These are phyloP conservation scores for Fusarium caatingaense DNA, from an alignment of 2,329 filamentous ascomycete species.

Conservation along the genomic window DNA sequence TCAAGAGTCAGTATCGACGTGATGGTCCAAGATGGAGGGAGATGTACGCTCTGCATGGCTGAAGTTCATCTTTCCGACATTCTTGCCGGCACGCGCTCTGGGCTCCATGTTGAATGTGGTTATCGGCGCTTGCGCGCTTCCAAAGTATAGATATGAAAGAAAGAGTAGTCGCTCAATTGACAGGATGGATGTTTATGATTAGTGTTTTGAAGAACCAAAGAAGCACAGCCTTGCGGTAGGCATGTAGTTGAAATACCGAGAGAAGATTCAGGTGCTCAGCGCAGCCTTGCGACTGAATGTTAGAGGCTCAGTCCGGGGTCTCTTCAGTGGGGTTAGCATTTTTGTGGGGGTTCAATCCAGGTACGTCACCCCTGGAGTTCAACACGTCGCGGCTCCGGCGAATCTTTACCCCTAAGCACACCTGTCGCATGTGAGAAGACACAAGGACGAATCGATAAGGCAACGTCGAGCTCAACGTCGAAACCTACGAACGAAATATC, in stretches of 20 bases:
- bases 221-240: constrained; percentile 33
- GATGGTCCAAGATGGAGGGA: neutral
- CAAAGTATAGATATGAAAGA: neutral
- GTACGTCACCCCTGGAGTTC: constrained; percentile 34
- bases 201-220: neutral
- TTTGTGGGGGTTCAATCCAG: constrained; percentile 40
- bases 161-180: neutral
- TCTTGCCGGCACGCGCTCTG: constrained; percentile 79
- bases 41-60: constrained; percentile 73
- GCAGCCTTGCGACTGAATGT: constrained; percentile 27
- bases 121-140: constrained; percentile 19
- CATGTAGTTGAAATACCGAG: constrained; percentile 34
- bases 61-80: constrained; percentile 88
- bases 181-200: neutral
- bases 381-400: constrained; percentile 47
- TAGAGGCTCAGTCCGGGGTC: constrained; percentile 32
- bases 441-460: constrained; percentile 17
- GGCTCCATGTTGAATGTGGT: constrained; percentile 72
- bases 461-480: constrained; percentile 8
- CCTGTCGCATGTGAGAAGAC: constrained; percentile 42
- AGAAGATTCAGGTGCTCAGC: constrained; percentile 23
- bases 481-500: neutral
- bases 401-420: constrained; percentile 55
- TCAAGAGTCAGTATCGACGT: constrained; percentile 1
- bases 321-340: constrained; percentile 32